A percentile compares a stretch with the other conserved stretches of the same genome.
Evolutionary conservation across 345 rosid species (phyloP).

Genomic region (Pugionium dolabratum): DNA sequence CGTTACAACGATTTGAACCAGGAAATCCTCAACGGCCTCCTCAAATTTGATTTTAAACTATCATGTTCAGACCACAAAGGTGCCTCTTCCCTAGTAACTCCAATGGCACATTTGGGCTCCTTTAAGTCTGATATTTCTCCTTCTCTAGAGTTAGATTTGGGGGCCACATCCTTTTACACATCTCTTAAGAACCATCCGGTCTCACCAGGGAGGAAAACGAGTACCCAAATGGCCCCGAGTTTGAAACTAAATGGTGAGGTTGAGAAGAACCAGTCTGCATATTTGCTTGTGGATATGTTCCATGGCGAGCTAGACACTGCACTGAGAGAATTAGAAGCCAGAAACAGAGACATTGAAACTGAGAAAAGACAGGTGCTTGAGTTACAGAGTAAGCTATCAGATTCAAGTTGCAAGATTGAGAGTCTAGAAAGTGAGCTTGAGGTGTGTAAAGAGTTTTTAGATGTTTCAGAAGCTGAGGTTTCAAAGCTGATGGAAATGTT

Average conservation of each 20-base stretch:
- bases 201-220: slow-evolving; percentile 36
- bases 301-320: slow-evolving; percentile 47
- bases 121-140: slow-evolving; percentile 50
- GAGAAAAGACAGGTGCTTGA: slow-evolving; percentile 42
- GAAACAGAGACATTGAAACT: slow-evolving; percentile 41
- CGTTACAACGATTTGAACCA: slow-evolving; percentile 37
- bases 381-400: slow-evolving; percentile 40
- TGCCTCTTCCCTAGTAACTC: slow-evolving; percentile 39
- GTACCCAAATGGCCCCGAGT: slow-evolving; percentile 34
- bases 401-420: slow-evolving; percentile 36
- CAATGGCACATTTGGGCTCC: slow-evolving; percentile 34
- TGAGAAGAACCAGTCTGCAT: slow-evolving; percentile 30
- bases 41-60: slow-evolving; percentile 22
- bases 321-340: slow-evolving; percentile 27
- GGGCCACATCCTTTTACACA: slow-evolving; percentile 61
- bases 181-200: slow-evolving; percentile 49
- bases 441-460: slow-evolving; percentile 35
- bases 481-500: slow-evolving; percentile 39
- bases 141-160: slow-evolving; percentile 67
- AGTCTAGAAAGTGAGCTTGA: slow-evolving; percentile 46
- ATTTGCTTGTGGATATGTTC: slow-evolving; percentile 31
- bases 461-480: slow-evolving; percentile 46
- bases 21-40: slow-evolving; percentile 17
- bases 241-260: slow-evolving; percentile 49
- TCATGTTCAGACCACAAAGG: slow-evolving; percentile 40